phyloP scores from a whole-genome alignment of 2,329 filamentous ascomycete species.

The Fusarium albidum region DNA sequence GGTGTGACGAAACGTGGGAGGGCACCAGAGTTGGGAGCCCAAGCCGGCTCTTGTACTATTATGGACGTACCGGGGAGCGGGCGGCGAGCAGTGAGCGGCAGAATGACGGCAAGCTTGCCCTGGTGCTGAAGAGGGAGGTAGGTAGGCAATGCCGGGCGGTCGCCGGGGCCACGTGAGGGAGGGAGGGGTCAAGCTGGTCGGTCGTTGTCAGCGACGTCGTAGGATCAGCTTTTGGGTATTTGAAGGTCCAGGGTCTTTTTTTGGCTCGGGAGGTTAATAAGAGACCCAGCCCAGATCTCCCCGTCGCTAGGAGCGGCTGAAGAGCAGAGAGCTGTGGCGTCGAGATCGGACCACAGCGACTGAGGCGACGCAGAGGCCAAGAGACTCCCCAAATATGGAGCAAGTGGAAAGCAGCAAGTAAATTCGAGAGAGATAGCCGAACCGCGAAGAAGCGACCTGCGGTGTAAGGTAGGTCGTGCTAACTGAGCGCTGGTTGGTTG shows the following conservation, averaged over 20 bases:
- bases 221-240: conserved; percentile 18
- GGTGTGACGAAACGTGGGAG: conserved; percentile 23
- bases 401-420: conserved; percentile 8
- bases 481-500: conserved; percentile 4
- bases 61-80: not conserved
- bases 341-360: conserved; percentile 18
- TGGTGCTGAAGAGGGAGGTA: not conserved
- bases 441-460: not conserved
- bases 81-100: conserved; percentile 24
- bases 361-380: conserved; percentile 24
- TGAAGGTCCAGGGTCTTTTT: conserved; percentile 10
- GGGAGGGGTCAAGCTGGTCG: conserved; percentile 36
- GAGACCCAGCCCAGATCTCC: conserved; percentile 1
- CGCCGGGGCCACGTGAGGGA: conserved; percentile 41
- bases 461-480: conserved; percentile 7
- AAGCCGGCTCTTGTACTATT: conserved; percentile 8
- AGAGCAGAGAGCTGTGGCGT: conserved; percentile 11
- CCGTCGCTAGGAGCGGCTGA: conserved; percentile 10
- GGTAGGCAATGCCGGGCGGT: conserved; percentile 1
- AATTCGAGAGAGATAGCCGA: conserved; percentile 2
- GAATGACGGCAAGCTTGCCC: conserved; percentile 33
- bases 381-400: no score
- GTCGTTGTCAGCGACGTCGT: conserved; percentile 31
- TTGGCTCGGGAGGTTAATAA: conserved; percentile 11
- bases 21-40: conserved; percentile 18